Base-by-base conservation (phyloP, 345 rosid genomes). In the Brassica cretica region DNA sequence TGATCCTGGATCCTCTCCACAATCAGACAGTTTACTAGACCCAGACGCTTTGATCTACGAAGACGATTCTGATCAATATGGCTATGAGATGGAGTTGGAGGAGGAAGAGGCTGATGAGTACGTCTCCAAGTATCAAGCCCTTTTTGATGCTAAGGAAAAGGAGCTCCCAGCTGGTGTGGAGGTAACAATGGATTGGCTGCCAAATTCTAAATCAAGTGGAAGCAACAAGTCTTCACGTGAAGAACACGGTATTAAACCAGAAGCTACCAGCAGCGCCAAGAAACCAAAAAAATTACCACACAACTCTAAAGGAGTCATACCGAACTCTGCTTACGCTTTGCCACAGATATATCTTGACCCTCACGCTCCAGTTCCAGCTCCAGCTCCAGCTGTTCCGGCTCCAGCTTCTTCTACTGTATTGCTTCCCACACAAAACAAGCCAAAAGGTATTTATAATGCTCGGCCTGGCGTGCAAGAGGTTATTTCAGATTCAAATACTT, bases 91-190 rank as follows among this genome's bases (percentile, higher is more conserved):
- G 35, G 73, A 81, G 66, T 10, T 41, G 15, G 53, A 44, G 4
- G 85, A 64, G 19, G 81, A 82, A 71, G 84, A 83, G 75, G 61
- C 77, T 79, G 89, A 87, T 64, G 79, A 82, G 3, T 89, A 85
- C 76, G 64, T 60, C 8, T 84, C 78, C 68, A 37, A 66, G 68
- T 83, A 91, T 74, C 97, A 92, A 88, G 86, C 86, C 19, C 86
- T 87, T 77, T 89, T 91, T 30, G 95, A 94, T 83, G 68, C 71
- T 41, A 84, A 83, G 74, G 86, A 89, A 83, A 61, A 83, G 74
- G 86, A 89, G 82, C 59, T 91, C 53, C 95, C 97, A 69, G 70
- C 97, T 76, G 94, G 87, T 39, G 96, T 94, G 78, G 98, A 94
- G 85, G 89, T 86, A 21, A 35, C 90, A 3, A 80, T 94, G 74